phyloP scores from a whole-genome alignment of 495 filamentous ascomycete genomes.

The Staphylotrichum longicolle region DNA sequence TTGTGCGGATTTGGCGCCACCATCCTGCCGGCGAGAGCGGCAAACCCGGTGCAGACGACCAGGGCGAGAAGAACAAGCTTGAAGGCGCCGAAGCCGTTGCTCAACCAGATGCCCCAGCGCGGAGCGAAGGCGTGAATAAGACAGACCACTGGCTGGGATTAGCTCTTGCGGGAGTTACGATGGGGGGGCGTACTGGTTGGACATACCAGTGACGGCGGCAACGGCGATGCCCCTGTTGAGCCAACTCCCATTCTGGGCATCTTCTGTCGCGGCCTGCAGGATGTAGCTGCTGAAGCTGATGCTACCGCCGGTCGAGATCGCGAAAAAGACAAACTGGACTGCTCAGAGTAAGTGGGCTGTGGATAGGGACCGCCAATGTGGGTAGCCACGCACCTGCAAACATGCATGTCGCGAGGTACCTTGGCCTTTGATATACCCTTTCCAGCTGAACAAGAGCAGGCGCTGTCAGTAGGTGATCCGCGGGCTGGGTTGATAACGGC shows the following conservation, averaged over 20 bases:
- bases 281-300: conserved; percentile 39
- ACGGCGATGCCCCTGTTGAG: conserved; percentile 35
- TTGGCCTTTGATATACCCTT: conserved; percentile 35
- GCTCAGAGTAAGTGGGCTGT: neutral
- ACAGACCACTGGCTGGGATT: conserved; percentile 43
- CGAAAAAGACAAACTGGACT: conserved; percentile 43
- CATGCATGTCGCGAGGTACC: conserved; percentile 37
- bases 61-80: conserved; percentile 61
- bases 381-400: conserved; percentile 28
- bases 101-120: conserved; percentile 62
- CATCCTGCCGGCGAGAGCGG: conserved; percentile 32
- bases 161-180: neutral
- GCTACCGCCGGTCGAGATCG: conserved; percentile 36
- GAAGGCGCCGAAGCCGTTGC: conserved; percentile 60
- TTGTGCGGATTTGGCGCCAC: conserved; percentile 26
- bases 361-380: neutral
- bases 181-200: neutral
- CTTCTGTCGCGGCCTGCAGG: conserved; percentile 24
- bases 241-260: conserved; percentile 29
- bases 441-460: conserved; percentile 25
- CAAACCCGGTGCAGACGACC: conserved; percentile 60
- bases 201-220: conserved; percentile 42
- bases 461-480: neutral
- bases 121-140: conserved; percentile 56
- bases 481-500: neutral